These are phyloP conservation scores for Sclerotinia borealis DNA, from an alignment of 2,329 filamentous ascomycete genomes.

Conservation along the genomic window DNA sequence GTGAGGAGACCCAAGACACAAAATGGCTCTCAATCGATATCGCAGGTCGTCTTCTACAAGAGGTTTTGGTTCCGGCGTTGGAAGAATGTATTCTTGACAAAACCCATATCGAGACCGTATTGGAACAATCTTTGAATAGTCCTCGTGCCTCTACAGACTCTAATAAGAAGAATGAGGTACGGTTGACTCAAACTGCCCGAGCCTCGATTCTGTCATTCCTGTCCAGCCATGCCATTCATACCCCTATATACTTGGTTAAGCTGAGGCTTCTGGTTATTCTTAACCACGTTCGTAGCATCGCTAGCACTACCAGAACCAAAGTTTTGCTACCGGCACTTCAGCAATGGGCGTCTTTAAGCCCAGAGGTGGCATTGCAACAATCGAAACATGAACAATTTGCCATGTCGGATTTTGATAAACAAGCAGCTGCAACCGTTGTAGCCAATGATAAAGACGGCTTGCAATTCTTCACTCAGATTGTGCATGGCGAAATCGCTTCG, in stretches of 20 bases:
- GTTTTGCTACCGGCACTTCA: conserved; percentile 69
- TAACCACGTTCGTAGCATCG: conserved; percentile 66
- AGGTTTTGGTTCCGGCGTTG: conserved; percentile 64
- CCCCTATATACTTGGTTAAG: conserved; percentile 65
- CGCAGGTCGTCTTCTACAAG: conserved; percentile 54
- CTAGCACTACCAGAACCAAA: conserved; percentile 62
- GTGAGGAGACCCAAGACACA: conserved; percentile 40
- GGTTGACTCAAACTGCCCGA: conserved; percentile 53
- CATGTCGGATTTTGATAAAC: conserved; percentile 43
- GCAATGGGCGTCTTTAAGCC: conserved; percentile 56
- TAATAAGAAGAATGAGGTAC: conserved; percentile 40
- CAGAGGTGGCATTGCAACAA: conserved; percentile 44
- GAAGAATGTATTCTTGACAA: conserved; percentile 84
- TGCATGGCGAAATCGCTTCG: conserved; percentile 39
- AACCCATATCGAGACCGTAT: conserved; percentile 58
- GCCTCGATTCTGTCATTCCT: conserved; percentile 65
- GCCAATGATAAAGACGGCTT: conserved; percentile 53
- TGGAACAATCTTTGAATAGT: conserved; percentile 57
- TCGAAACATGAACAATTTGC: conserved; percentile 45
- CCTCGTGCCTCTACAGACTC: conserved; percentile 34
- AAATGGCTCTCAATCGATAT: conserved; percentile 55
- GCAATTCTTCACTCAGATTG: conserved; percentile 45
- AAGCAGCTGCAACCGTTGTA: conserved; percentile 47
- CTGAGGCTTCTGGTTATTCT: conserved; percentile 64
- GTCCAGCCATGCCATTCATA: conserved; percentile 62